Evolutionary conservation across 768 basidiomycete species (phyloP), one percentile per base, ranked within the genome.

Genomic region (Cystofilobasidium ferigula): DNA sequence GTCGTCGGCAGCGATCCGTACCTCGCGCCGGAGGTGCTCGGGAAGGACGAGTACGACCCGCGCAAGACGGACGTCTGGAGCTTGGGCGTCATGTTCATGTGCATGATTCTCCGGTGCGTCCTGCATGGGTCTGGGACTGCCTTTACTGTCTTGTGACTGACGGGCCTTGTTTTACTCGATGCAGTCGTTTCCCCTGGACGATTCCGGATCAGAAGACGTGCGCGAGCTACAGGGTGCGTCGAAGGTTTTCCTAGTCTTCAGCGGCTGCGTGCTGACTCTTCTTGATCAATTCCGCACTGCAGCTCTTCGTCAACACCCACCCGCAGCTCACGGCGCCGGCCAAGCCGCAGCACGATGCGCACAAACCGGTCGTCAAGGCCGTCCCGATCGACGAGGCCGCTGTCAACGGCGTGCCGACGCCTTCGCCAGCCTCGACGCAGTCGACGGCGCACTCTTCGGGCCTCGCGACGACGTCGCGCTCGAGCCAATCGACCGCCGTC

Each of bases 61-160:
- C 82, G 93, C 73, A 90, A 97, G 79, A 90, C 93, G 18, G 95
- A 99, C 76, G 95, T 99, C 30, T 99, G 95, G 95, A 88, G 87
- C 71, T 85, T 94, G 42, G 95, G 89, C 62, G 90, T 99, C 76
- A 99, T 99, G 73, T 97, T 99, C 80, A 84, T 98, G 81, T 99
- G 95, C 80, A 99, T 99, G 95, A 80, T 95, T 70, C 83, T 99
- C 38, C 83, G 94, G 61, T 65, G 35, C 24, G 64, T 64, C 24
- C 18, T 9, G n/a, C 5, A n/a, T 20, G n/a, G 16, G 38, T 13
- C 14, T 24, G 32, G 20, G 38, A 26, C n/a, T n/a, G n/a, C n/a
- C n/a, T n/a, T n/a, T n/a, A n/a, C n/a, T n/a, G n/a, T n/a, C n/a
- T n/a, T n/a, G n/a, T n/a, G n/a, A n/a, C n/a, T n/a, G n/a, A n/a